Evolutionary conservation across 805 yeast species (phyloP).

Genomic region (Saccharomycopsis lassenensis): DNA sequence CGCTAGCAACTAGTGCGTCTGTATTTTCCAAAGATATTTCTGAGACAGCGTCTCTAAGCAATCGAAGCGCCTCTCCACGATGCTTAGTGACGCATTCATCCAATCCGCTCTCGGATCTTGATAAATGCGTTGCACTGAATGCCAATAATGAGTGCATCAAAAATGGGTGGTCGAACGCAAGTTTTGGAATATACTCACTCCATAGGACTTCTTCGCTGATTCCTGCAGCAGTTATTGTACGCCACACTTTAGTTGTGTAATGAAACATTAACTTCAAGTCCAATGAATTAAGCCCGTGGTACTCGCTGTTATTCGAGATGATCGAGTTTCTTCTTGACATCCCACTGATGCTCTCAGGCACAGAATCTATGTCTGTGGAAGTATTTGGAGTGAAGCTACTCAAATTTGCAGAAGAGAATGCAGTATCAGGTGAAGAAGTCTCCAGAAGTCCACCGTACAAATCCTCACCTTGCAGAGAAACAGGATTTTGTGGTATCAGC

Average conservation of each 20-base stretch:
- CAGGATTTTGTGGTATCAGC: too few relatives aligned
- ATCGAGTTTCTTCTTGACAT: too few relatives aligned
- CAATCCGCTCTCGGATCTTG: constrained; percentile 62
- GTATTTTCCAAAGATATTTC: constrained; percentile 77
- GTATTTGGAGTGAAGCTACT: not conserved
- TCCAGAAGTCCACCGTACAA: too few relatives aligned
- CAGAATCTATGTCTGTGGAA: not conserved
- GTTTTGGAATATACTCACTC: constrained; percentile 77
- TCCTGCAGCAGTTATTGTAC: constrained; percentile 83
- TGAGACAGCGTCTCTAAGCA: constrained; percentile 76
- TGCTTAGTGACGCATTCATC: constrained; percentile 79
- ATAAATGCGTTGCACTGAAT: constrained; percentile 84
- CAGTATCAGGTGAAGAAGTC: too few relatives aligned
- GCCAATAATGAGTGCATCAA: constrained; percentile 88
- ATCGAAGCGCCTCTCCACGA: constrained; percentile 73
- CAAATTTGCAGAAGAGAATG: too few relatives aligned
- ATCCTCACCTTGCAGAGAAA: too few relatives aligned
- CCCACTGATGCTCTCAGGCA: constrained; percentile 4
- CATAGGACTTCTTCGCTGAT: constrained; percentile 79
- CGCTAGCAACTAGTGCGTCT: constrained; percentile 89
- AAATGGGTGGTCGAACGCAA: constrained; percentile 82
- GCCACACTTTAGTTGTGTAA: constrained; percentile 74
- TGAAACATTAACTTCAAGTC: constrained; percentile 82
- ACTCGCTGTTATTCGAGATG: too few relatives aligned
- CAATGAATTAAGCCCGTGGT: constrained; percentile 41